A percentile compares a stretch with the other conserved stretches of the same genome.
Evolutionary conservation across 192 early-diverging fungal genomes (phyloP).

Genomic region (Backusella psychrophila): DNA sequence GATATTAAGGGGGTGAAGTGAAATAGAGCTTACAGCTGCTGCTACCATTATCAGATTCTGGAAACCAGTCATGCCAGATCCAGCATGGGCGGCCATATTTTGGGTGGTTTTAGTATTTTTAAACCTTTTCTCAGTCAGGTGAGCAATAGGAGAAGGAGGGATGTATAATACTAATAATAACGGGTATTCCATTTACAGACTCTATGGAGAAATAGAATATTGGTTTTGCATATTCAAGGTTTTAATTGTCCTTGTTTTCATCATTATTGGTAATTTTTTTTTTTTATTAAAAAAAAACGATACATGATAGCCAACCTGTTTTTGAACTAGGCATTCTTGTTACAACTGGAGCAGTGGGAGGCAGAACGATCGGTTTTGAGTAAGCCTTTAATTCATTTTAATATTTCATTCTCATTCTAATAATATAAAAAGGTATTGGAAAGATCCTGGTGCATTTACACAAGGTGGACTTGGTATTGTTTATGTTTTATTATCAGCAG

Average conservation of each 20-base stretch:
- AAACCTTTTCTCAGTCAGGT: constrained; percentile 55
- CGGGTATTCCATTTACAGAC: constrained; percentile 23
- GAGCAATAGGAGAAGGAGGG: background rate
- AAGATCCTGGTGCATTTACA: constrained; percentile 61
- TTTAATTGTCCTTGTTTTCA: constrained; percentile 69
- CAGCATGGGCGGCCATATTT: constrained; percentile 45
- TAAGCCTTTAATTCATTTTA: background rate
- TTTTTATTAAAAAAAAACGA: background rate
- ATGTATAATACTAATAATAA: background rate
- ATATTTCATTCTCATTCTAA: background rate
- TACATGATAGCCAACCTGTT: too few species aligned
- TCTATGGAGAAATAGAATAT: constrained; percentile 89
- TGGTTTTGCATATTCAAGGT: constrained; percentile 77
- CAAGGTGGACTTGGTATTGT: constrained; percentile 54
- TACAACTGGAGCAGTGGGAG: constrained; percentile 57
- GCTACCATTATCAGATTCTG: constrained; percentile 80
- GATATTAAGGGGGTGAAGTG: background rate
- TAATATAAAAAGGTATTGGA: constrained; percentile 44
- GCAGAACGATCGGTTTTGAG: constrained; percentile 45
- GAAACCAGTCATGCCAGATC: constrained; percentile 30
- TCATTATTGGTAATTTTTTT: constrained; percentile 50
- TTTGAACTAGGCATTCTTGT: constrained; percentile 48
- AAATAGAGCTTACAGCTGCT: constrained; percentile 67
- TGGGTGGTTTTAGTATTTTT: constrained; percentile 57
- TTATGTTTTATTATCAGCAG: constrained; percentile 67